A percentile compares a stretch with the other conserved stretches of the same genome.
Conservation (phyloP, 805 yeast genomes). For the Yarrowia sp. region DNA sequence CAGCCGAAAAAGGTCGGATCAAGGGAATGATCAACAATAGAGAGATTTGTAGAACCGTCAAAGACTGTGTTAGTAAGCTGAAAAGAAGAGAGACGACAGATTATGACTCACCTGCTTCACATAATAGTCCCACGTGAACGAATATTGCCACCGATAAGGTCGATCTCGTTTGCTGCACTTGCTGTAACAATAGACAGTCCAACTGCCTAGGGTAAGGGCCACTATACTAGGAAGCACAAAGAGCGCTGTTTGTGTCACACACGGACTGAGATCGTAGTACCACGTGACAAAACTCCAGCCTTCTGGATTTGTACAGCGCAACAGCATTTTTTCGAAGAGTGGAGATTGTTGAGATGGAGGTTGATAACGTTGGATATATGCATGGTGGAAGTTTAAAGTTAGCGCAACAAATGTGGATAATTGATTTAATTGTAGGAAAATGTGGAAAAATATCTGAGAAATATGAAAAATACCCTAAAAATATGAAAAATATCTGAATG, state of each 20-base stretch:
- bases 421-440: too few relatives aligned
- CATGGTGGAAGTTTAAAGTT: not conserved
- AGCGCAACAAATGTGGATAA: too few relatives aligned
- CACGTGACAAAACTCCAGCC: constrained; percentile 6
- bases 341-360: too few relatives aligned
- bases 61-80: not conserved
- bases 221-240: not conserved
- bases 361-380: not conserved
- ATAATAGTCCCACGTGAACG: constrained; percentile 5
- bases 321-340: not conserved
- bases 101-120: constrained; percentile 10
- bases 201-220: not conserved
- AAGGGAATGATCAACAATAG: not conserved
- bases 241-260: constrained; percentile 4
- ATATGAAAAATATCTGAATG: too few relatives aligned
- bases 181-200: not conserved
- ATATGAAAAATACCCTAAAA: too few relatives aligned
- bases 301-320: not conserved
- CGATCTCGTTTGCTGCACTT: not conserved
- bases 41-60: not conserved
- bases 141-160: not conserved
- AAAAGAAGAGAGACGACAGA: not conserved
- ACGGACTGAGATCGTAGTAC: constrained; percentile 22
- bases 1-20: not conserved
- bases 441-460: too few relatives aligned